Evolutionary conservation across 805 yeast species (phyloP).

Genomic region (Candida cerambycidarum): DNA sequence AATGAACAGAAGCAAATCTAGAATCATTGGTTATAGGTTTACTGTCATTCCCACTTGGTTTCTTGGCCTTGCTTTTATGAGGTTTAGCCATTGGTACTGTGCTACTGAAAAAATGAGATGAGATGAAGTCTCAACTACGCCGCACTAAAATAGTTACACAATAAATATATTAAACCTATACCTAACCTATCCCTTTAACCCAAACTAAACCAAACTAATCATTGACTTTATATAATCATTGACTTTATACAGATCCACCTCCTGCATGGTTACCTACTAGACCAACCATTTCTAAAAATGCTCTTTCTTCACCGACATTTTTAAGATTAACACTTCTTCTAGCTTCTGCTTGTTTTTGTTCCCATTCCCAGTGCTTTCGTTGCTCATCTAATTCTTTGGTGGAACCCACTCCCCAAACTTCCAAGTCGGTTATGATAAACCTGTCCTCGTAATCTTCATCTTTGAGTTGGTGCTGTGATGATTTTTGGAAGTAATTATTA

Average conservation of each 20-base stretch:
- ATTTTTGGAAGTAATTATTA: constrained; percentile 25
- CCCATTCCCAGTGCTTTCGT: constrained; percentile 85
- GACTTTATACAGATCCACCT: constrained; percentile 46
- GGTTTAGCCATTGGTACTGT: constrained; percentile 3
- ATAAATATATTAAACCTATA: neutral
- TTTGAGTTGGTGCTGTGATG: constrained; percentile 18
- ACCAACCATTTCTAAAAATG: constrained; percentile 82
- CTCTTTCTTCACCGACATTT: constrained; percentile 76
- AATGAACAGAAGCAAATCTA: constrained; percentile 74
- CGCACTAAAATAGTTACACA: neutral
- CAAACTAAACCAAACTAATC: no score
- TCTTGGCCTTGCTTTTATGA: constrained; percentile 9
- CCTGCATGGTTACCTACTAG: constrained; percentile 46
- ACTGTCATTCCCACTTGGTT: constrained; percentile 8
- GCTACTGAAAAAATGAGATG: constrained; percentile 8
- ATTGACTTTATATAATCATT: no score
- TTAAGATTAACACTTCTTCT: constrained; percentile 68
- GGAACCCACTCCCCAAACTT: constrained; percentile 92
- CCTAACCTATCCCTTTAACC: neutral
- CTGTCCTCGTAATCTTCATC: constrained; percentile 59
- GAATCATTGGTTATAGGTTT: constrained; percentile 57
- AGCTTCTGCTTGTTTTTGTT: constrained; percentile 77
- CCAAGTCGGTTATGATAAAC: constrained; percentile 70
- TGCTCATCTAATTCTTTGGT: constrained; percentile 77
- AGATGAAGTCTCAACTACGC: neutral